Conservation (phyloP, 2,329 filamentous ascomycete species). For the Pyricularia grisea region DNA sequence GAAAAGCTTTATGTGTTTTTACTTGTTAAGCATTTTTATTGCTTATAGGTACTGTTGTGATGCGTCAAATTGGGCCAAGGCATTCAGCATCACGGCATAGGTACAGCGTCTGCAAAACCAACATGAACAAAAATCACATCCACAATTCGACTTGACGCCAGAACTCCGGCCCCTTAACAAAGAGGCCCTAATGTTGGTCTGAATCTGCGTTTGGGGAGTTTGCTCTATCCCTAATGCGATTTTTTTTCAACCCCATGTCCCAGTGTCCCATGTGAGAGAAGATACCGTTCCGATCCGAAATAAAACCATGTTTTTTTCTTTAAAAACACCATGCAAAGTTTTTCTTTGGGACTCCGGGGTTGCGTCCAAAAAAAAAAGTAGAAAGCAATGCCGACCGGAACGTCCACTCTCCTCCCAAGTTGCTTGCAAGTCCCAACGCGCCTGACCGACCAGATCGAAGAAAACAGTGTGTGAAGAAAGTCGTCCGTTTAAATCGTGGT, state of each 20-base stretch:
- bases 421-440: background rate
- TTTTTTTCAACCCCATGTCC: conserved; percentile 15
- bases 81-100: background rate
- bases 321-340: background rate
- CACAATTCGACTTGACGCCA: background rate
- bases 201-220: conserved; percentile 8
- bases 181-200: background rate
- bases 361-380: conserved; percentile 2
- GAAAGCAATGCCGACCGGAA: conserved; percentile 1
- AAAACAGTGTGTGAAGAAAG: conserved; percentile 21
- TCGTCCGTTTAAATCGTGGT: conserved; percentile 73
- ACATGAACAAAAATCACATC: background rate
- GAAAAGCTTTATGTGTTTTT: no score
- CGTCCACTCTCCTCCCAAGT: background rate
- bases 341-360: background rate
- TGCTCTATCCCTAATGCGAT: conserved; percentile 19
- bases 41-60: no score
- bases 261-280: conserved; percentile 19
- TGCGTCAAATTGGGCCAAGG: background rate
- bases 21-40: background rate
- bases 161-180: background rate
- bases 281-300: conserved; percentile 22
- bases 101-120: background rate
- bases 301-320: conserved; percentile 16
- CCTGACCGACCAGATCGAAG: conserved; percentile 17